Evolutionary conservation across 1,284 basidiomycete genomes (phyloP).

Genomic region (Irpex sp.): DNA sequence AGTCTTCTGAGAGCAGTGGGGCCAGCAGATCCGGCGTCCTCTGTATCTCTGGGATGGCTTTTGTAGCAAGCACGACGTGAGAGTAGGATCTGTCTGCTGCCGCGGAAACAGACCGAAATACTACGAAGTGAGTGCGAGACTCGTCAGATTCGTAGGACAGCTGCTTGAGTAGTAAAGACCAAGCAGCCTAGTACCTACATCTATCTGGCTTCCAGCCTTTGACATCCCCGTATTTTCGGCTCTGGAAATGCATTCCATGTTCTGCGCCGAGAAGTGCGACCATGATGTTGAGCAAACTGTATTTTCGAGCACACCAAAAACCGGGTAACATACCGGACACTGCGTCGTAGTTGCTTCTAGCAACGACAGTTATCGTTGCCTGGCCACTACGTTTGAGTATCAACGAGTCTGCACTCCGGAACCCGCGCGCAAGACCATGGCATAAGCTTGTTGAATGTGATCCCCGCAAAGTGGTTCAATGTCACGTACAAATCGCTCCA

Average conservation of each 20-base stretch:
- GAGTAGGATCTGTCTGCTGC: constrained; percentile 61
- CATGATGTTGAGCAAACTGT: not conserved
- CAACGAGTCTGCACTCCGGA: constrained; percentile 45
- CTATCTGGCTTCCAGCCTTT: constrained; percentile 60
- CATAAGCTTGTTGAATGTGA: not conserved
- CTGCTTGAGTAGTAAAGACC: not conserved
- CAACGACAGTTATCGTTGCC: constrained; percentile 70
- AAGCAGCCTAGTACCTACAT: constrained; percentile 35
- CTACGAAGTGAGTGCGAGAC: constrained; percentile 29
- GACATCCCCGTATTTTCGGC: constrained; percentile 57
- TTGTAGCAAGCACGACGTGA: constrained; percentile 69
- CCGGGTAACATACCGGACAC: constrained; percentile 39
- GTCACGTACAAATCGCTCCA: constrained; percentile 49
- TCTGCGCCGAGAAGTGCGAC: constrained; percentile 23
- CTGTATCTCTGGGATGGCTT: constrained; percentile 67
- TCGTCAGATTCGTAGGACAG: not conserved
- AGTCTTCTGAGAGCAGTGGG: constrained; percentile 52
- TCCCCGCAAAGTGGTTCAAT: no score
- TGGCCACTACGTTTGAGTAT: constrained; percentile 59
- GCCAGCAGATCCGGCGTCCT: constrained; percentile 56
- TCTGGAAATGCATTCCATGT: constrained; percentile 53
- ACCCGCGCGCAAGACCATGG: not conserved
- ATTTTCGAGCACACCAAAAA: not conserved
- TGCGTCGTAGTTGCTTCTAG: constrained; percentile 66
- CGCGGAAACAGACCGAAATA: constrained; percentile 53